These are phyloP conservation scores for Adiantum capillusveneris DNA, from an alignment of 75 land plant genomes.

Conservation along the genomic window DNA sequence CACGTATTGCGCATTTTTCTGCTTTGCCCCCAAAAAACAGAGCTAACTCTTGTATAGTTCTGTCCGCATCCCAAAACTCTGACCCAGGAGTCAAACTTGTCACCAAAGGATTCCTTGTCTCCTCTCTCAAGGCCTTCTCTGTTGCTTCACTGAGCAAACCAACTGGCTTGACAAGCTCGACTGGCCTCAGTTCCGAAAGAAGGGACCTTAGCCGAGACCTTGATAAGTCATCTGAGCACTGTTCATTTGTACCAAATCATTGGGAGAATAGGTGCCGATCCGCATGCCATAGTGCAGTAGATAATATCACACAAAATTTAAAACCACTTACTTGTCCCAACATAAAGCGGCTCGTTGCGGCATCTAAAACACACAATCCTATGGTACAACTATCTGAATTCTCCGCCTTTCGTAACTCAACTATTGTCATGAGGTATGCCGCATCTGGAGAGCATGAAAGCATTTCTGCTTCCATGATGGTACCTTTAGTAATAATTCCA, in stretches of 20 bases:
- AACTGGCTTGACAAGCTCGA: conserved; percentile 77
- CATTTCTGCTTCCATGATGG: conserved; percentile 76
- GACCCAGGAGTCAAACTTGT: conserved; percentile 49
- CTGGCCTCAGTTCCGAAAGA: conserved; percentile 80
- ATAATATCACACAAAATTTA: too few species aligned
- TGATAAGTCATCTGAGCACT: conserved; percentile 74
- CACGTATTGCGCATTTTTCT: conserved; percentile 8
- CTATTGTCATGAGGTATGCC: conserved; percentile 62
- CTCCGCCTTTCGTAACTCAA: conserved; percentile 26
- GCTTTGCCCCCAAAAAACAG: conserved; percentile 20
- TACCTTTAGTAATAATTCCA: conserved; percentile 90
- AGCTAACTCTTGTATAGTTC: conserved; percentile 49
- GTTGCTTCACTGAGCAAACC: conserved; percentile 60
- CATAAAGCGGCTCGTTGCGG: conserved; percentile 71
- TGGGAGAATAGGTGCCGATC: too few species aligned
- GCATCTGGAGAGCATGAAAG: conserved; percentile 51
- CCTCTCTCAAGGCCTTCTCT: conserved; percentile 51
- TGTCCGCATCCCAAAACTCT: conserved; percentile 86
- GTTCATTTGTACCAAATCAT: too few species aligned
- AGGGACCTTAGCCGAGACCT: conserved; percentile 57
- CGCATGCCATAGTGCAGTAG: too few species aligned
- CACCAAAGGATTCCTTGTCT: conserved; percentile 76
- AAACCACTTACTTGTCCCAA: conserved; percentile 69
- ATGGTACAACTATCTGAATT: conserved; percentile 14
- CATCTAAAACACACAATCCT: conserved; percentile 85